Percentiles rank a stretch among this genome's conserved stretches.
phyloP scores from a whole-genome alignment of 1,284 basidiomycete genomes.

The Schizophyllum commune region DNA sequence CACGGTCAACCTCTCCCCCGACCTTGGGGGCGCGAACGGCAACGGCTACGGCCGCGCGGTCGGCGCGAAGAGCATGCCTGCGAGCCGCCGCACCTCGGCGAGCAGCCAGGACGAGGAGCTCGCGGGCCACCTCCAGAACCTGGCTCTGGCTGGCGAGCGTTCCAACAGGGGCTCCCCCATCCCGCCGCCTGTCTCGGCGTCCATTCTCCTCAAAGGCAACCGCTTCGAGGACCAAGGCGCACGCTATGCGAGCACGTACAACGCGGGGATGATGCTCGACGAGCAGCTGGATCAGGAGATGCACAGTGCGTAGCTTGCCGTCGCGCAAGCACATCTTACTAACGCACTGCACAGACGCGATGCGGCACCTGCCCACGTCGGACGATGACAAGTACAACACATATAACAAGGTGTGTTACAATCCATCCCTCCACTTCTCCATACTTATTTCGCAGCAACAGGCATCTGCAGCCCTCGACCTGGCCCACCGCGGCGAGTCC shows the following conservation, averaged over 20 bases:
- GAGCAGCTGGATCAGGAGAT: slow-evolving; percentile 87
- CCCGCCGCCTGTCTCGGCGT: slow-evolving; percentile 38
- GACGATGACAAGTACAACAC: slow-evolving; percentile 82
- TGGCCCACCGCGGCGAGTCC: slow-evolving; percentile 83
- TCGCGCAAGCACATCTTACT: slow-evolving; percentile 6
- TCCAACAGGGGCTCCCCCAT: slow-evolving; percentile 45
- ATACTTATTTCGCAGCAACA: too few relatives aligned
- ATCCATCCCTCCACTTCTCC: too few relatives aligned
- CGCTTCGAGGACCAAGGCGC: slow-evolving; percentile 48
- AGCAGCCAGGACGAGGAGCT: slow-evolving; percentile 76
- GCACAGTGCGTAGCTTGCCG: slow-evolving; percentile 58
- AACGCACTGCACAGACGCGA: slow-evolving; percentile 55
- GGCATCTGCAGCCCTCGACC: slow-evolving; percentile 88
- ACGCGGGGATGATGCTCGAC: slow-evolving; percentile 82
- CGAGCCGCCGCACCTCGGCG: slow-evolving; percentile 74
- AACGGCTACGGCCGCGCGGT: slow-evolving; percentile 50
- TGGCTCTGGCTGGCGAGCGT: slow-evolving; percentile 56
- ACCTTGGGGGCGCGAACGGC: slow-evolving; percentile 37
- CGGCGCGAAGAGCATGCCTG: slow-evolving; percentile 83
- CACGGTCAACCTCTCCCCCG: slow-evolving; percentile 63
- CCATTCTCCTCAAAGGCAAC: slow-evolving; percentile 40
- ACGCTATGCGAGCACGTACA: slow-evolving; percentile 54
- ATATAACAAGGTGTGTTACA: slow-evolving; percentile 54
- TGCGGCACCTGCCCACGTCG: slow-evolving; percentile 85
- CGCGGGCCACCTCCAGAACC: slow-evolving; percentile 62